Percentiles rank a stretch among this genome's conserved stretches.
These are phyloP conservation scores for Suillus cothurnatus DNA, from an alignment of 768 basidiomycete genomes.

Conservation along the genomic window DNA sequence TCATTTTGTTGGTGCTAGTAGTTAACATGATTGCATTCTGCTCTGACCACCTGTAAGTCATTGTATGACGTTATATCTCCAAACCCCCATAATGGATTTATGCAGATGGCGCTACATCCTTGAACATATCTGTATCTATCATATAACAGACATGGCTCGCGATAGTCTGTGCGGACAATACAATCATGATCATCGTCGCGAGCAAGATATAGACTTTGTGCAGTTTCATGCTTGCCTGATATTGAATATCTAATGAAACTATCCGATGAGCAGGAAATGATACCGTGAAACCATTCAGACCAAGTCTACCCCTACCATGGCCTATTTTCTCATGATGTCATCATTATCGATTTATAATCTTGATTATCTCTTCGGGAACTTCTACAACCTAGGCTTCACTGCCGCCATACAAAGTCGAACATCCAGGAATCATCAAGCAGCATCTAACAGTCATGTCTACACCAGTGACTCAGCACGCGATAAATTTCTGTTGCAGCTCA, in stretches of 20 bases:
- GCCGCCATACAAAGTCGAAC: neutral
- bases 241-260: too few species aligned
- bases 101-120: neutral
- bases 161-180: neutral
- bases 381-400: too few species aligned
- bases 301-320: too few species aligned
- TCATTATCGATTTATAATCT: neutral
- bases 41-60: neutral
- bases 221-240: neutral
- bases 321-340: too few species aligned
- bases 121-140: neutral
- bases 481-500: conserved; percentile 13
- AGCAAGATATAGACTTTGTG: neutral
- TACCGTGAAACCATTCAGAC: too few species aligned
- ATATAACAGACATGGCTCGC: neutral
- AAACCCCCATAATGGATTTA: neutral
- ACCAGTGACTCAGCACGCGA: conserved; percentile 23
- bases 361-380: neutral
- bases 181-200: neutral
- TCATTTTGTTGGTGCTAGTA: too few species aligned
- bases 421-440: too few species aligned
- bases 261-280: too few species aligned
- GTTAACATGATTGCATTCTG: too few species aligned
- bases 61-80: neutral
- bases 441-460: neutral